phyloP scores from a whole-genome alignment of 2,329 filamentous ascomycete genomes.

The Apiospora sp. region DNA sequence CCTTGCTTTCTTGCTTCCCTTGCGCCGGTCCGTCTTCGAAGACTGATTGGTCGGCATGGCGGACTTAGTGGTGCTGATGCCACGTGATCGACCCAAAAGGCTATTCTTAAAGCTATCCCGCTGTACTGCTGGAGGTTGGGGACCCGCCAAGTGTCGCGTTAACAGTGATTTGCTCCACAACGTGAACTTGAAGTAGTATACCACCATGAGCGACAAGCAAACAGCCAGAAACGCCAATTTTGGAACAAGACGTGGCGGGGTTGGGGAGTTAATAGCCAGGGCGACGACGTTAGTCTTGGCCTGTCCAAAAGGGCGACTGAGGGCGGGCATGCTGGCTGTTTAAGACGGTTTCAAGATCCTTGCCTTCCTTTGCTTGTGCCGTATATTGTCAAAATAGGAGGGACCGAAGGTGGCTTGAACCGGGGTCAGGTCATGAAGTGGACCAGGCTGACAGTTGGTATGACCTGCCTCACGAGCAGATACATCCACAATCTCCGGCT shows the following conservation, averaged over 20 bases:
- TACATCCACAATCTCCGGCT: constrained; percentile 13
- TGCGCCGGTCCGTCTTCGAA: constrained; percentile 30
- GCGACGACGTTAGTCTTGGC: constrained; percentile 40
- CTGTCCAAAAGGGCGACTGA: constrained; percentile 41
- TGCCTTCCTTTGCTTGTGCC: constrained; percentile 3
- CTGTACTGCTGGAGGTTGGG: background rate
- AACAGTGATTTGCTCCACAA: constrained; percentile 29
- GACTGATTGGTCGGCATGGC: constrained; percentile 39
- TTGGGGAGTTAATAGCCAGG: constrained; percentile 39
- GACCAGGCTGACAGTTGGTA: constrained; percentile 17
- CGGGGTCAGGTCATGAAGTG: constrained; percentile 1
- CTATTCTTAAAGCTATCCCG: constrained; percentile 23
- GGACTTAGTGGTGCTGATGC: constrained; percentile 36
- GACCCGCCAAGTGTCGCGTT: constrained; percentile 26
- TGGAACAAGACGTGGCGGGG: constrained; percentile 37
- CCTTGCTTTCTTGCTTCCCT: constrained; percentile 28
- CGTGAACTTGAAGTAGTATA: constrained; percentile 32
- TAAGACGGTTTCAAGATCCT: constrained; percentile 27
- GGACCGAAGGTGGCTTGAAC: constrained; percentile 1
- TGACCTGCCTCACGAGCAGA: background rate
- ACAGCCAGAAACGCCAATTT: constrained; percentile 32
- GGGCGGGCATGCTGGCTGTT: constrained; percentile 50
- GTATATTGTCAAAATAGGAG: constrained; percentile 20
- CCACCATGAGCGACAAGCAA: constrained; percentile 35
- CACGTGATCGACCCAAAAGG: constrained; percentile 42